Base-by-base conservation (phyloP, 257 asterid species). In the Penstemon davidsonii region DNA sequence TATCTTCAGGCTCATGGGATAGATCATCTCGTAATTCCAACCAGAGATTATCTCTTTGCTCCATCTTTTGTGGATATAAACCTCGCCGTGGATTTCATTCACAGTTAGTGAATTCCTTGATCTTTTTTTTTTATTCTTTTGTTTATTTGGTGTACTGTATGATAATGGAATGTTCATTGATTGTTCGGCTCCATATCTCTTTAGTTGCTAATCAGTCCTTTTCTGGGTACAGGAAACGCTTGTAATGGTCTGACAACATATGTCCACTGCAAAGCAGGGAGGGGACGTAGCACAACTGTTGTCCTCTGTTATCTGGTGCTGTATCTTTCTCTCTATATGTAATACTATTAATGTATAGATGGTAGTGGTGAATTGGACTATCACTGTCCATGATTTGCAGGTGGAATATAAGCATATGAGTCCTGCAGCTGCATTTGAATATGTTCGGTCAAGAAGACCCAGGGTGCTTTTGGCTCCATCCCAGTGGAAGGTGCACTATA, bases 31-130 rank as follows among this genome's bases (percentile, higher is more conserved):
- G 98, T 89, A 46, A 92, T 92, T 68, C 98, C 98, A 7, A 92
- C 98, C 25, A 81, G 96, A 76, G 98, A 92, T 83, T 92, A 92
- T 80, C 89, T 87, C 72, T 92, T 92, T 82, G 98, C 98, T 58
- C 98, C 98, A 52, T 84, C 96, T 8, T 87, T 92, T 64, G 79
- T 72, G 71, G 94, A 89, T 76, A 92, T 92, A 70, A 80, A 76
- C 72, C 86, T 80, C 39, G 98, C 98, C 10, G 96, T 92, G 56
- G 95, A 89, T 60, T 92, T 91, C 73, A 91, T 91, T 68, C 96
- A 84, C 78, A 77, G 96, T 91, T 61, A 50, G 89, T 74, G 62
- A 10, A 57, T 43, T 66, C 63, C 38, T 4, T 64, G n/a, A 3
- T 40, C 33, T 52, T 55, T 7, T 40, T 57, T 43, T 43, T 5